Base-by-base conservation (phyloP, 1,284 basidiomycete genomes). In the Schizophyllum amplum region DNA sequence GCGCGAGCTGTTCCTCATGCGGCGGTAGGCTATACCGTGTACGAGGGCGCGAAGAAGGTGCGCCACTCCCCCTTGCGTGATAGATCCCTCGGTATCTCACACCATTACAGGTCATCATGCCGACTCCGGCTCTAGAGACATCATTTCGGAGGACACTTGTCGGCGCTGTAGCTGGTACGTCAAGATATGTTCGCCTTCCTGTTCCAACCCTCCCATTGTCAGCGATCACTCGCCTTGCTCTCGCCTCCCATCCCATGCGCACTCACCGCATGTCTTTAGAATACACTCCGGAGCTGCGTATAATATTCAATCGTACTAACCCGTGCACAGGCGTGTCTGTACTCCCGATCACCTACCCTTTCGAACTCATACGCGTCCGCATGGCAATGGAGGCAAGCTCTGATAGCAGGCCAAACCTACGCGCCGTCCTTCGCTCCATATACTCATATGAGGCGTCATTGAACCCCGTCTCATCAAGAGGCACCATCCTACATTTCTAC, bases 11-110 rank as follows among this genome's bases (percentile, higher is more conserved):
- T 98, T 69, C 96, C 97, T 0, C 97, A 99, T 69, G 97, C 97
- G 47, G 94, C 90, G 54, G 91, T 99, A 71, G 98, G 97, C 72
- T 99, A 95, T 69, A 95, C 98, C 87, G 86, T 92, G 2, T 99
- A 99, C 70, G 95, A 98, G 71, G 86, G 33, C 33, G 33, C 33
- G 33, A 42, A 42, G 33, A 42, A 42, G 33, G 33, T 42, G 7
- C 33, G 33, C n/a, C n/a, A n/a, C n/a, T 42, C 11, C 4, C 33
- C 4, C 33, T 42, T 42, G 33, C 7, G 13, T 17, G 7, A 42
- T 17, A 17, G n/a, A n/a, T n/a, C n/a, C n/a, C n/a, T n/a, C n/a
- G 3, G 33, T 42, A 17, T 17, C 17, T 42, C 33, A 2, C 33
- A 42, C n/a, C n/a, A n/a, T n/a, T n/a, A n/a, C n/a, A 42, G 33